These are phyloP conservation scores for Elsinoe australis DNA, from an alignment of 2,329 filamentous ascomycete genomes.

Conservation along the genomic window DNA sequence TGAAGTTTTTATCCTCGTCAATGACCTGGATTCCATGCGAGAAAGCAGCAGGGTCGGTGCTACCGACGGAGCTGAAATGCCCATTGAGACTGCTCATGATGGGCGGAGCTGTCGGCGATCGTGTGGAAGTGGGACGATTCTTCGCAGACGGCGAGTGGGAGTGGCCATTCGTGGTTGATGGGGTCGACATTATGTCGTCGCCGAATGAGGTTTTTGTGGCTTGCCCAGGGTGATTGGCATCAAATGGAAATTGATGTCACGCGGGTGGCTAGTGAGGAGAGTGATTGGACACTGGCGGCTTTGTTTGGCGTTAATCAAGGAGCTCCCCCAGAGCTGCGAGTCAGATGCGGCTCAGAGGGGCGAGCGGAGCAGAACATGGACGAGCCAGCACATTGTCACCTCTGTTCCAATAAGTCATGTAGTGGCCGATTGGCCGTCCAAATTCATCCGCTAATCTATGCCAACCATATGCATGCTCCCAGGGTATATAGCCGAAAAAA, in stretches of 20 bases:
- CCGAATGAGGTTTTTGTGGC: slow-evolving; percentile 10
- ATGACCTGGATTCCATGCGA: slow-evolving; percentile 96
- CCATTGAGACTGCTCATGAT: slow-evolving; percentile 57
- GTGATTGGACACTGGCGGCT: slow-evolving; percentile 1
- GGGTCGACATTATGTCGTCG: neutral
- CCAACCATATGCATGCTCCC: neutral
- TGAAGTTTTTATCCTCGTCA: slow-evolving; percentile 93
- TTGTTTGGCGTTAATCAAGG: slow-evolving; percentile 2
- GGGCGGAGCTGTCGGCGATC: slow-evolving; percentile 28
- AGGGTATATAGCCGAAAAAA: slow-evolving; percentile 1
- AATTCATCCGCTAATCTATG: neutral
- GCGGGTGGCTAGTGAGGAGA: slow-evolving; percentile 8
- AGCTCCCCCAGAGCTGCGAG: neutral
- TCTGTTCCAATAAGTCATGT: too few species aligned
- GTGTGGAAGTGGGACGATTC: slow-evolving; percentile 18
- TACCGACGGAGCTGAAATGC: slow-evolving; percentile 64
- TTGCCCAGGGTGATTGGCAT: slow-evolving; percentile 9
- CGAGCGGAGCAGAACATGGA: neutral
- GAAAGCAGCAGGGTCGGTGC: slow-evolving; percentile 59
- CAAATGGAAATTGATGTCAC: slow-evolving; percentile 16
- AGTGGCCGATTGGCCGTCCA: too few species aligned
- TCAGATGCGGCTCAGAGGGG: neutral
- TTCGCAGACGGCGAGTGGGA: neutral
- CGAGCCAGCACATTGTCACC: too few species aligned
- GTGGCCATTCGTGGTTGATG: slow-evolving; percentile 3